Evolutionary conservation across 768 basidiomycete species (phyloP).

Genomic region (Boletus edulis): DNA sequence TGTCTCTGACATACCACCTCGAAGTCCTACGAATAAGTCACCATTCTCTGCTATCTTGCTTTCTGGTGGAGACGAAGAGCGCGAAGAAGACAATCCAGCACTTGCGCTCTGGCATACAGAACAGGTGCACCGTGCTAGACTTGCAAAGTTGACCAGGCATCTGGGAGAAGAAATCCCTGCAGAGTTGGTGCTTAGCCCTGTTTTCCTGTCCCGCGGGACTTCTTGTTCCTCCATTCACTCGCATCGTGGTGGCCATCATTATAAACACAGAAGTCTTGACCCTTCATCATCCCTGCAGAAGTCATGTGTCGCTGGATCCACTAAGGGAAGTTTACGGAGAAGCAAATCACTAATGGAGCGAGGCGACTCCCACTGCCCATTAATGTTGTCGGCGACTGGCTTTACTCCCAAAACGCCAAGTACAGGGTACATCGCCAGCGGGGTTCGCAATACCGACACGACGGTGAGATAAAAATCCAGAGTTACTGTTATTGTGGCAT

Average conservation of each 20-base stretch:
- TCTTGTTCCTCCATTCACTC: not conserved
- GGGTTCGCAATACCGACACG: not conserved
- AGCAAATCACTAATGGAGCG: slow-evolving; percentile 29
- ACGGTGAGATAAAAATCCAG: slow-evolving; percentile 4
- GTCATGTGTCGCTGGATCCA: not conserved
- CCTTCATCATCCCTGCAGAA: slow-evolving; percentile 1
- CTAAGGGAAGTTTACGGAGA: slow-evolving; percentile 19
- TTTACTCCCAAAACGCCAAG: not conserved
- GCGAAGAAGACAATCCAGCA: slow-evolving; percentile 3
- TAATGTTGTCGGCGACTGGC: not conserved
- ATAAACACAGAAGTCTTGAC: slow-evolving; percentile 17
- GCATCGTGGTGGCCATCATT: not conserved
- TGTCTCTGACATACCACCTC: slow-evolving; percentile 6
- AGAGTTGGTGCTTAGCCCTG: slow-evolving; percentile 28
- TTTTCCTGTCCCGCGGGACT: not conserved
- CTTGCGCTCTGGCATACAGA: slow-evolving; percentile 10
- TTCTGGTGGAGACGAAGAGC: slow-evolving; percentile 1
- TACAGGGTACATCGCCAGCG: not conserved
- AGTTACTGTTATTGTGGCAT: not conserved
- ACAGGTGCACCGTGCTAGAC: slow-evolving; percentile 30
- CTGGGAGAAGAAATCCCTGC: slow-evolving; percentile 39
- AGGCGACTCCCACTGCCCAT: not conserved
- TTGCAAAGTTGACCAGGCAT: slow-evolving; percentile 37
- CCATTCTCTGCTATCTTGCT: slow-evolving; percentile 14
- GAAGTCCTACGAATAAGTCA: slow-evolving; percentile 12